Conservation (phyloP, 1,139 yeast genomes). For the Debaryomycetaceae sp. region DNA sequence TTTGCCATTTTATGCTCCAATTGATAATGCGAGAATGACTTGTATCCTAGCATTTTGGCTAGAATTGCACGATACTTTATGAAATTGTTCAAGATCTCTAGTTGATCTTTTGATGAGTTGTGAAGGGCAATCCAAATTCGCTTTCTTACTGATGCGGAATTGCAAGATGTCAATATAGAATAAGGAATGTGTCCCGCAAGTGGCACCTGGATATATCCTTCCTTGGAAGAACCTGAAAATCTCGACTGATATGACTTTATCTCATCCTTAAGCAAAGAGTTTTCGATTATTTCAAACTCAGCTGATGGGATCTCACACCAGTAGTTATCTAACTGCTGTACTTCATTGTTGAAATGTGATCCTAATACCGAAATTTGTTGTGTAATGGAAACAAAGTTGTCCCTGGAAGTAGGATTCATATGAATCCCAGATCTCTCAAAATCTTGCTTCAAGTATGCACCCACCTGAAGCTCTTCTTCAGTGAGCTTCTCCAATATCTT, state of each 20-base stretch:
- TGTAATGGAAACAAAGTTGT: slow-evolving; percentile 72
- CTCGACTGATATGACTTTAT: slow-evolving; percentile 26
- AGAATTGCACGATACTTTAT: slow-evolving; percentile 66
- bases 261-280: slow-evolving; percentile 20
- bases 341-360: slow-evolving; percentile 66
- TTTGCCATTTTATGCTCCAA: slow-evolving; percentile 90
- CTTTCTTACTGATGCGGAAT: slow-evolving; percentile 56
- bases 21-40: slow-evolving; percentile 76
- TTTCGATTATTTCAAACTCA: slow-evolving; percentile 31
- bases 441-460: slow-evolving; percentile 74
- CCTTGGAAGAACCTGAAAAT: slow-evolving; percentile 11
- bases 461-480: slow-evolving; percentile 79
- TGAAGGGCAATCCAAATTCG: slow-evolving; percentile 76
- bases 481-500: slow-evolving; percentile 39
- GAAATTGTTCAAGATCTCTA: slow-evolving; percentile 55
- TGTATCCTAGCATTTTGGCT: slow-evolving; percentile 71
- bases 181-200: slow-evolving; percentile 68
- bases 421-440: slow-evolving; percentile 89
- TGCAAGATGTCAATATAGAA: slow-evolving; percentile 58
- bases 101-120: slow-evolving; percentile 55
- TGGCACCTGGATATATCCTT: slow-evolving; percentile 35
- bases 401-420: slow-evolving; percentile 65
- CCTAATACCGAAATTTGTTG: slow-evolving; percentile 82
- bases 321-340: slow-evolving; percentile 40
- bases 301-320: slow-evolving; percentile 35